Evolutionary conservation across 78 protist species (phyloP).

Genomic region (Planoprotostelium fungivorum): DNA sequence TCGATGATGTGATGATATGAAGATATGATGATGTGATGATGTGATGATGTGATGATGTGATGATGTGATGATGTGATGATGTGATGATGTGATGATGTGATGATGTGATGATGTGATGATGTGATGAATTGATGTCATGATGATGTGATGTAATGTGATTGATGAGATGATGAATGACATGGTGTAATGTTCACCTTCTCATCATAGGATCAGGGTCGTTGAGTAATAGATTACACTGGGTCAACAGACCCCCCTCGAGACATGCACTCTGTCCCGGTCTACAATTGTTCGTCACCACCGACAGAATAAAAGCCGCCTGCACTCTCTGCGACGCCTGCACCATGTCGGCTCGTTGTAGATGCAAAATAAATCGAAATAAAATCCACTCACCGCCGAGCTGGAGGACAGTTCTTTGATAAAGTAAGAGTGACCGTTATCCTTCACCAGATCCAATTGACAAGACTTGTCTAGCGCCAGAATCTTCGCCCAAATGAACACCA

Average conservation of each 20-base stretch:
- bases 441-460: conserved; percentile 57
- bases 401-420: conserved; percentile 37
- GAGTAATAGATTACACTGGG: background rate
- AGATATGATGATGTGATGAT: too few relatives aligned
- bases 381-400: background rate
- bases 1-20: too few relatives aligned
- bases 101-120: too few relatives aligned
- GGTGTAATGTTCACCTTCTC: too few relatives aligned
- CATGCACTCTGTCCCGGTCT: conserved; percentile 34
- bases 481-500: conserved; percentile 82
- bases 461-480: conserved; percentile 32
- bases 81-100: too few relatives aligned
- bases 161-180: too few relatives aligned
- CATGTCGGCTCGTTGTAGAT: background rate
- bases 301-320: background rate
- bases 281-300: background rate
- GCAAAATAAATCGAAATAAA: background rate
- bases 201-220: conserved; percentile 21
- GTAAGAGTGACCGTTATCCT: conserved; percentile 52
- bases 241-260: conserved; percentile 7
- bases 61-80: too few relatives aligned
- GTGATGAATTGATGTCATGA: too few relatives aligned
- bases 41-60: too few relatives aligned
- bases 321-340: background rate
- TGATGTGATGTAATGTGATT: too few relatives aligned